A percentile compares a stretch with the other conserved stretches of the same genome.
Conservation (phyloP, 2,329 filamentous ascomycete species). For the Apiospora malaysiana region DNA sequence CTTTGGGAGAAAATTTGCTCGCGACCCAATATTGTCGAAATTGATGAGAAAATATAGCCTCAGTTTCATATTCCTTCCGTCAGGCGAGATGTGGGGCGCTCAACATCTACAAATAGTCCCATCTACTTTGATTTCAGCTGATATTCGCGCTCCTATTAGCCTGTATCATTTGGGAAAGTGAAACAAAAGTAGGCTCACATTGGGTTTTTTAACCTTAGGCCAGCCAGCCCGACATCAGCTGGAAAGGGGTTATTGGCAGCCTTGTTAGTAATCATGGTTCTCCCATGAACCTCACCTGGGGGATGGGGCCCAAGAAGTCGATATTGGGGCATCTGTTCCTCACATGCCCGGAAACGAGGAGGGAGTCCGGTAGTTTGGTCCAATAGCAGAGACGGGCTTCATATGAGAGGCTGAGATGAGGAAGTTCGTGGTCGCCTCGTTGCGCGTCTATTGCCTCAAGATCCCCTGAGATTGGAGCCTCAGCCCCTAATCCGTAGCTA, state of each 20-base stretch:
- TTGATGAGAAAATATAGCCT: not conserved
- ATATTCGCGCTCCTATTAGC: not conserved
- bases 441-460: not conserved
- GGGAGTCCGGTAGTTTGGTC: not conserved
- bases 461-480: not conserved
- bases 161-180: not conserved
- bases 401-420: not conserved
- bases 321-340: not conserved
- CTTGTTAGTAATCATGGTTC: not conserved
- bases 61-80: not conserved
- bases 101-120: not conserved
- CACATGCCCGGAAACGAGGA: not conserved
- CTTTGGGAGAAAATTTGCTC: not conserved
- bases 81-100: not conserved
- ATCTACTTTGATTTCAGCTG: not conserved
- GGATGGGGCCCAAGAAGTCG: not conserved
- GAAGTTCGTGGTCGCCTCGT: not conserved
- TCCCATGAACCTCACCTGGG: not conserved
- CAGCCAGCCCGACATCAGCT: not conserved
- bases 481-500: not conserved
- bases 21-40: not conserved
- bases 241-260: not conserved
- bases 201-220: not conserved
- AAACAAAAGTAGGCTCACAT: not conserved
- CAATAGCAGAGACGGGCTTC: not conserved